Conservation (phyloP, 129 eudicot genomes). For the Flaveria robusta region DNA sequence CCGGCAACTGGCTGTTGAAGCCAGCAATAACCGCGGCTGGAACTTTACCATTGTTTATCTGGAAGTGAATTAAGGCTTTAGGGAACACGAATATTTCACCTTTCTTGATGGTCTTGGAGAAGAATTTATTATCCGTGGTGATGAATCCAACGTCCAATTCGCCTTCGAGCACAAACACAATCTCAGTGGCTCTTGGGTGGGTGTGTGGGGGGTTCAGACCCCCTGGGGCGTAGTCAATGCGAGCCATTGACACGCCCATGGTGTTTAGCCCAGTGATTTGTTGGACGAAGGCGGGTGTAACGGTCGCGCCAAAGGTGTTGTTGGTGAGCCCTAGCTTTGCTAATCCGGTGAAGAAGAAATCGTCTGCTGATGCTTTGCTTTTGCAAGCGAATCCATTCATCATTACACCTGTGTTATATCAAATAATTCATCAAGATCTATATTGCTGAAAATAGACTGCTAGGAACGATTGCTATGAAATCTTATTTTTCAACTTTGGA, state of each 20-base stretch:
- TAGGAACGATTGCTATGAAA: no score
- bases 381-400: constrained; percentile 75
- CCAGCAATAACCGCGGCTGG: constrained; percentile 49
- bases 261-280: constrained; percentile 80
- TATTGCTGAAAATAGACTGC: background rate
- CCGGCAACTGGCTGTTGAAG: constrained; percentile 75
- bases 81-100: constrained; percentile 72
- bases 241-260: constrained; percentile 62
- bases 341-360: constrained; percentile 60
- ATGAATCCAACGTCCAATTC: constrained; percentile 70
- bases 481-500: no score
- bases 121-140: constrained; percentile 57
- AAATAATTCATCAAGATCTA: background rate
- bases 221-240: constrained; percentile 74
- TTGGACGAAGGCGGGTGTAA: constrained; percentile 52
- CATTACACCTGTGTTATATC: constrained; percentile 40
- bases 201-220: constrained; percentile 80
- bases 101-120: constrained; percentile 51
- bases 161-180: constrained; percentile 63
- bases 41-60: constrained; percentile 53
- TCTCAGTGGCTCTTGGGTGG: constrained; percentile 89
- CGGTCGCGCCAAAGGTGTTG: constrained; percentile 56
- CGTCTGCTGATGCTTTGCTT: constrained; percentile 48
- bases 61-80: constrained; percentile 64
- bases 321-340: constrained; percentile 57